Evolutionary conservation across 1,284 basidiomycete genomes (phyloP).

Genomic region (Trichosporon sp.): DNA sequence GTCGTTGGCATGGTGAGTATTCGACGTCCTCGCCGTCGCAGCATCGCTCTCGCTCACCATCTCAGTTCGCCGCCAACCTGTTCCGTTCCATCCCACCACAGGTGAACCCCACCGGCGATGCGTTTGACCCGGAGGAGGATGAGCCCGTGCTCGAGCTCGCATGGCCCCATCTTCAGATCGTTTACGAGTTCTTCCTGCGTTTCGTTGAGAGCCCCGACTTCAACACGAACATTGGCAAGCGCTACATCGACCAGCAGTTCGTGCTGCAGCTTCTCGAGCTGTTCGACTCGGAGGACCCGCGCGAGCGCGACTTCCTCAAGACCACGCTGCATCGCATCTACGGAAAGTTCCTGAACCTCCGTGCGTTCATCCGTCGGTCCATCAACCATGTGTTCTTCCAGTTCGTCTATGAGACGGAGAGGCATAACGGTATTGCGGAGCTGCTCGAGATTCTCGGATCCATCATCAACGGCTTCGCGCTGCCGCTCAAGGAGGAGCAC

Average conservation of each 20-base stretch:
- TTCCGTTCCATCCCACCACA: conserved; percentile 99
- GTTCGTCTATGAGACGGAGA: conserved; percentile 97
- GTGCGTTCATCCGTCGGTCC: conserved; percentile 96
- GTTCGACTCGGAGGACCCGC: conserved; percentile 97
- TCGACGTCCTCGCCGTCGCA: background rate
- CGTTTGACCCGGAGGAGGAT: conserved; percentile 99
- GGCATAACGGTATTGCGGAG: conserved; percentile 99
- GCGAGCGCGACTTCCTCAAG: conserved; percentile 98
- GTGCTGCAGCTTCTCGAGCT: conserved; percentile 94
- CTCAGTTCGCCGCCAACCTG: conserved; percentile 89
- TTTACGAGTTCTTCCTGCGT: conserved; percentile 99
- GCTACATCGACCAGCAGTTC: conserved; percentile 94
- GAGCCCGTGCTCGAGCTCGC: conserved; percentile 98
- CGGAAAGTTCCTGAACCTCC: conserved; percentile 97
- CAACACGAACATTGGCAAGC: conserved; percentile 96
- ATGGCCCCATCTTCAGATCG: conserved; percentile 99
- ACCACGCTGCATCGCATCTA: conserved; percentile 99
- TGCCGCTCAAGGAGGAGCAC: conserved; percentile 98
- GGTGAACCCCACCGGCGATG: conserved; percentile 95
- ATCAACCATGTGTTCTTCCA: conserved; percentile 99
- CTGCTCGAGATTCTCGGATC: conserved; percentile 97
- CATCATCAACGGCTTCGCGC: conserved; percentile 98
- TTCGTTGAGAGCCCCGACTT: conserved; percentile 98
- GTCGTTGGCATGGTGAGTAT: conserved; percentile 89
- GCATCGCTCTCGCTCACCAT: background rate